Evolutionary conservation across 768 basidiomycete genomes (phyloP).

Genomic region (Paxillus rubicundulus): DNA sequence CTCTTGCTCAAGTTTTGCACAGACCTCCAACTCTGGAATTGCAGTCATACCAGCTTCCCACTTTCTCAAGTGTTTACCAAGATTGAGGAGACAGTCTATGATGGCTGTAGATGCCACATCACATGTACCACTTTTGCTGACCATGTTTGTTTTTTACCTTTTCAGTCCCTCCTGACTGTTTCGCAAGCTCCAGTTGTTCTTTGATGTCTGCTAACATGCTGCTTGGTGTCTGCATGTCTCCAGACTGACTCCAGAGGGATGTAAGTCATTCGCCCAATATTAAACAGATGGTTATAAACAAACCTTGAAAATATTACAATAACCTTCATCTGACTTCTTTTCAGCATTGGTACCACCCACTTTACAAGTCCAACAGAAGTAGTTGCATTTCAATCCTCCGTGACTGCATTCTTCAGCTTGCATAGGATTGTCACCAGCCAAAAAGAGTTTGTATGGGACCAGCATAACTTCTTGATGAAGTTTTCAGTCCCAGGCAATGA

Average conservation of each 20-base stretch:
- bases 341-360: slow-evolving; percentile 24
- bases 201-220: slow-evolving; percentile 2
- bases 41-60: not conserved
- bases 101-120: slow-evolving; percentile 30
- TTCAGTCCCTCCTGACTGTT: slow-evolving; percentile 3
- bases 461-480: no score
- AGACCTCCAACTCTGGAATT: slow-evolving; percentile 3
- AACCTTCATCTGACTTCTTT: slow-evolving; percentile 28
- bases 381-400: slow-evolving; percentile 33
- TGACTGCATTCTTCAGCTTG: no score
- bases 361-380: slow-evolving; percentile 33
- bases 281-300: not conserved
- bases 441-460: no score
- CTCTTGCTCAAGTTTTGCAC: not conserved
- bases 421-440: no score
- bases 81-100: slow-evolving; percentile 30
- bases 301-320: slow-evolving; percentile 20
- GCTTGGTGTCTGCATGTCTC: not conserved
- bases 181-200: slow-evolving; percentile 6
- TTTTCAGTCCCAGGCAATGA: no score
- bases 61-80: slow-evolving; percentile 18
- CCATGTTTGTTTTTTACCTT: slow-evolving; percentile 6
- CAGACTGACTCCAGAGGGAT: not conserved
- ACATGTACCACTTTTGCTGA: slow-evolving; percentile 38
- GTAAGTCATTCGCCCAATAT: not conserved